phyloP scores from a whole-genome alignment of 768 basidiomycete genomes.

The Pleurotus giganteus region DNA sequence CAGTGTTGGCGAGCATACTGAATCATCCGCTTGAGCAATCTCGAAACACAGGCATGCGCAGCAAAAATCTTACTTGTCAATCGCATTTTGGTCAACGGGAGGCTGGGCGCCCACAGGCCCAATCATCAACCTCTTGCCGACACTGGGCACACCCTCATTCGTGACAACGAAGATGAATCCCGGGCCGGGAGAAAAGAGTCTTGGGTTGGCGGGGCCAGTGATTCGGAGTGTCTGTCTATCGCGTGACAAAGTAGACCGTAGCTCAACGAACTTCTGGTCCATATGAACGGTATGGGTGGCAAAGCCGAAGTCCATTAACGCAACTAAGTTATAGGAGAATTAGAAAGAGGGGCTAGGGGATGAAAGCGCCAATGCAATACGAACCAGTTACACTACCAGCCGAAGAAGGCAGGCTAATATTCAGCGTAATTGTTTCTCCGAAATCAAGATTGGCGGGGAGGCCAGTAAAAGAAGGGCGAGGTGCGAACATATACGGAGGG shows the following conservation, averaged over 20 bases:
- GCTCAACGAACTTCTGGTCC: slow-evolving; percentile 34
- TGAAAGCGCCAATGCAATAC: background rate
- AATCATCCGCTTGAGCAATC: background rate
- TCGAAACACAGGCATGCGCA: too few species aligned
- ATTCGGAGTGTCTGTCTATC: slow-evolving; percentile 31
- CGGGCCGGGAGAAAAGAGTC: slow-evolving; percentile 39
- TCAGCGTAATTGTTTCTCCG: slow-evolving; percentile 31
- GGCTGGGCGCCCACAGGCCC: slow-evolving; percentile 32
- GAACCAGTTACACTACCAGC: slow-evolving; percentile 26
- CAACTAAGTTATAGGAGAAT: slow-evolving; percentile 23
- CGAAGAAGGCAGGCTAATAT: slow-evolving; percentile 29
- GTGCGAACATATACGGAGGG: slow-evolving; percentile 38
- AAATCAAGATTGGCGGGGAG: slow-evolving; percentile 35
- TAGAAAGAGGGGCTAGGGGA: background rate
- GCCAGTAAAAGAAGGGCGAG: slow-evolving; percentile 30
- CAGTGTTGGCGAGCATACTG: background rate
- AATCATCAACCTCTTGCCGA: slow-evolving; percentile 29
- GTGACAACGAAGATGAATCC: slow-evolving; percentile 33
- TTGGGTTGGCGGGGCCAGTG: slow-evolving; percentile 32
- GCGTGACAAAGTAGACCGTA: slow-evolving; percentile 29
- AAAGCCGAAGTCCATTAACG: slow-evolving; percentile 41
- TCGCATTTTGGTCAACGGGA: slow-evolving; percentile 25
- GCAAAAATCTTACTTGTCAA: slow-evolving; percentile 1
- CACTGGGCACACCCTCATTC: slow-evolving; percentile 30
- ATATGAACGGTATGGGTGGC: slow-evolving; percentile 41